Base-by-base conservation (phyloP, 805 yeast genomes). In the Wickerhamomyces strasburgensis region DNA sequence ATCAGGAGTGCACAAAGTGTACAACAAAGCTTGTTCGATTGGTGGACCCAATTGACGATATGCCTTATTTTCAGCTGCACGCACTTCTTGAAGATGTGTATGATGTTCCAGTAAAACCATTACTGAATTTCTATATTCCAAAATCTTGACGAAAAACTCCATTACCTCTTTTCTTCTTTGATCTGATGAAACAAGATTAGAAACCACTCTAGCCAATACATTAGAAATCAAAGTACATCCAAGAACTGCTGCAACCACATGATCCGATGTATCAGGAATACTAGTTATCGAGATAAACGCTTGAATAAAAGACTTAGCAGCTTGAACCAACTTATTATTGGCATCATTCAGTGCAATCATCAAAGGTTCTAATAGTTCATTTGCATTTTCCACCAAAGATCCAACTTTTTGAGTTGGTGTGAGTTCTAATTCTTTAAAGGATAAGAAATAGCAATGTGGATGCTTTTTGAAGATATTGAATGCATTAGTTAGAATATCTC, bases 1-100 rank as follows among this genome's bases (percentile, higher is more conserved):
- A 27, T 67, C 71, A 32, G 73, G 72, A 0, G 78, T 67, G 40
- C 78, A 71, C 9, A 80, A 52, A 1, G 75, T 72, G 16, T 75
- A 48, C 21, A 75, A 61, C 21, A 76, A 49, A 5, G 75, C 71
- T 35, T 75, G 68, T 34, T 79, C 84, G 34, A 73, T 56, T 5
- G 66, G 52, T 4, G 66, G 58, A 8, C 66, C 54, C 1, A 72
- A 44, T 10, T 57, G 38, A 0, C 48, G 41, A 37, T 70, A 67
- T 8, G 61, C 53, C 2, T 38, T 27, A 9, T 35, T 35, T 25
- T 67, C 67, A 1, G 45, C 45, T 3, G 39, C 43, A 3, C 48
- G 37, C 3, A 59, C 52, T 5, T 48, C 42, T 3, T 43, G 44
- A 15, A 55, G 47, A 16, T 41, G 35, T 2, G 58, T 48, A 9